A percentile compares a stretch with the other conserved stretches of the same genome.
phyloP scores from a whole-genome alignment of 2,329 filamentous ascomycete species.

The Colletotrichum cereale region DNA sequence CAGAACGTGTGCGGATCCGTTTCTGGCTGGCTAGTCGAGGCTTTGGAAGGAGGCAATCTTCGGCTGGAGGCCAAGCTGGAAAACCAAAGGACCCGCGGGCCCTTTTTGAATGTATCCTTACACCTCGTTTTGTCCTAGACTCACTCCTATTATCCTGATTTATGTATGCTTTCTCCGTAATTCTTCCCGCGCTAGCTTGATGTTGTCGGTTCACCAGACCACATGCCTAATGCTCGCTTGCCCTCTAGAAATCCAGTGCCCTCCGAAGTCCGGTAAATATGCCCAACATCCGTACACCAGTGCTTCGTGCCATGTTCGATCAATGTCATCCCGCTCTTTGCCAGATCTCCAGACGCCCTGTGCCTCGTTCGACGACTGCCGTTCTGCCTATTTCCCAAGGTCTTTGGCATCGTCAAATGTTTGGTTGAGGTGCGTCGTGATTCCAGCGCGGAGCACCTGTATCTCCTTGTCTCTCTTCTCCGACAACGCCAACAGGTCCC shows the following conservation, averaged over 20 bases:
- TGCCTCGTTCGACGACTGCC: too few species aligned
- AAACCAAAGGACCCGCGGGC: too few species aligned
- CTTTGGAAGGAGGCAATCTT: too few species aligned
- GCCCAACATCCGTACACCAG: neutral
- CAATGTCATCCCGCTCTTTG: neutral
- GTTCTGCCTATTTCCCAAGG: neutral
- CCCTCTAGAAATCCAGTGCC: neutral
- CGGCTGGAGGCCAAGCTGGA: neutral
- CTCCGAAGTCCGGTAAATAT: neutral
- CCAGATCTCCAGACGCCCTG: neutral
- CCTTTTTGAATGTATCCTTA: neutral
- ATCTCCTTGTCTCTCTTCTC: constrained; percentile 69
- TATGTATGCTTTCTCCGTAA: neutral
- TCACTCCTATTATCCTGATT: neutral
- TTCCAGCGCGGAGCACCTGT: constrained; percentile 55
- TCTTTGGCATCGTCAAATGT: constrained; percentile 15
- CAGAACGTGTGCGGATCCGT: neutral
- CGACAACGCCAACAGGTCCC: constrained; percentile 70
- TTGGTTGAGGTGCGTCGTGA: constrained; percentile 54
- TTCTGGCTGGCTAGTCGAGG: neutral
- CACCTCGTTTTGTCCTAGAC: neutral
- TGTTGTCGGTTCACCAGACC: constrained; percentile 1
- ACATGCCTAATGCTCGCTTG: neutral
- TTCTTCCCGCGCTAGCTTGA: constrained; percentile 1
- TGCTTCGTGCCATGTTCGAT: constrained; percentile 2